Base-by-base conservation (phyloP, 1,284 basidiomycete species). In the Trametes polyzona region DNA sequence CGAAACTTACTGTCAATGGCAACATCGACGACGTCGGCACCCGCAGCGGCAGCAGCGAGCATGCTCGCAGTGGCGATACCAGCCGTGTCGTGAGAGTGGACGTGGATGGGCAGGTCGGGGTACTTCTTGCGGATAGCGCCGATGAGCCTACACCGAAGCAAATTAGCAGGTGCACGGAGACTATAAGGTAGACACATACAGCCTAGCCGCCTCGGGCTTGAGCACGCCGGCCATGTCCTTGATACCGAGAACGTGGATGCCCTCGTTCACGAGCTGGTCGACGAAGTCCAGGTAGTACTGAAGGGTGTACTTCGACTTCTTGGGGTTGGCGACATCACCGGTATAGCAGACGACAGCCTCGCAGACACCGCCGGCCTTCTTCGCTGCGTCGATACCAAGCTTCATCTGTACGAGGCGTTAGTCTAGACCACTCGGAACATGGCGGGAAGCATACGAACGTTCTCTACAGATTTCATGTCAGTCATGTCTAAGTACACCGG, bases 161-260 rank as follows among this genome's bases (percentile, higher is more conserved):
- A 10, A 42, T 3, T n/a, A 1, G 0, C 2, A 27, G 6, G 3
- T 10, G 4, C 2, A 30, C 27, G 2, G 8, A 21, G 3, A 30
- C 16, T 11, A 2, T 17, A 10, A 27, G n/a, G n/a, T 2, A 4
- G 4, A 11, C 5, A 74, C 84, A 62, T 66, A 93, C 91, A 97
- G 71, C 65, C 80, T 95, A 14, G 96, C 97, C 44, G 97, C 91
- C 69, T 93, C 83, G 33, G 97, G 97, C 76, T 98, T 99, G 67
- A 99, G 82, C 49, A 99, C 77, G 73, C 97, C 97, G 62, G 97
- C 97, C 97, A 99, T 99, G 73, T 99, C 97, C 82, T 99, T 99
- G 78, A 99, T 93, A 74, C 95, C 93, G 59, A 99, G 85, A 53
- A 99, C 90, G 76, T 99, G 97, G 68, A 99, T 95, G 46, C 97